Evolutionary conservation across 306 rosid species (phyloP).

Genomic region (Dryas drummondii): DNA sequence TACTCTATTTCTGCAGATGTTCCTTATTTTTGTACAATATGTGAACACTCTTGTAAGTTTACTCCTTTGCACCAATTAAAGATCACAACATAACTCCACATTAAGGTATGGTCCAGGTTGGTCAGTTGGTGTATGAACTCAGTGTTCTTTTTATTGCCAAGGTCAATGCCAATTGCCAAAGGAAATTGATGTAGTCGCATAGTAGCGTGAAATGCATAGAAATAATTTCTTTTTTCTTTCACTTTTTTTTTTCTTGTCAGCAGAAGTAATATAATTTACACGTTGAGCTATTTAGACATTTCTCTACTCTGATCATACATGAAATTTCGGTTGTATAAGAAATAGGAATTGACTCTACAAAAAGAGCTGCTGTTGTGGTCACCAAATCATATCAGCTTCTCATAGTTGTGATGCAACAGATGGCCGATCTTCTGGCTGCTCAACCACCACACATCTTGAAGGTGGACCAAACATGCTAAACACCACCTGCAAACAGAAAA

Average conservation of each 20-base stretch:
- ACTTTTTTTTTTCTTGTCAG: slow-evolving; percentile 16
- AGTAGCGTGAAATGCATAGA: no score
- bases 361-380: not conserved
- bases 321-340: slow-evolving; percentile 12
- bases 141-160: no score
- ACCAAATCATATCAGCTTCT: not conserved
- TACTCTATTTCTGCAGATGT: no score
- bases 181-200: not conserved
- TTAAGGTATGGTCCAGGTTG: no score
- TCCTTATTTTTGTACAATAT: no score
- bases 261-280: slow-evolving; percentile 21
- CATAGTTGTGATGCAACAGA: slow-evolving; percentile 49
- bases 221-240: not conserved
- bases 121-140: no score
- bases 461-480: slow-evolving; percentile 95
- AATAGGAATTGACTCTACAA: not conserved
- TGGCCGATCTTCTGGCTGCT: slow-evolving; percentile 53
- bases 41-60: no score
- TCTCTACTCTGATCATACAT: slow-evolving; percentile 8
- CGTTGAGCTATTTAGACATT: slow-evolving; percentile 9
- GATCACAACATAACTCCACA: no score
- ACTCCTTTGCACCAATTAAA: no score
- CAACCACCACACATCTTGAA: slow-evolving; percentile 55
- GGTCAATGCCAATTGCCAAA: not conserved
- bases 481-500: slow-evolving; percentile 53